Conservation (phyloP, 352 stramenopile genomes). For the Peronospora belbahrii region DNA sequence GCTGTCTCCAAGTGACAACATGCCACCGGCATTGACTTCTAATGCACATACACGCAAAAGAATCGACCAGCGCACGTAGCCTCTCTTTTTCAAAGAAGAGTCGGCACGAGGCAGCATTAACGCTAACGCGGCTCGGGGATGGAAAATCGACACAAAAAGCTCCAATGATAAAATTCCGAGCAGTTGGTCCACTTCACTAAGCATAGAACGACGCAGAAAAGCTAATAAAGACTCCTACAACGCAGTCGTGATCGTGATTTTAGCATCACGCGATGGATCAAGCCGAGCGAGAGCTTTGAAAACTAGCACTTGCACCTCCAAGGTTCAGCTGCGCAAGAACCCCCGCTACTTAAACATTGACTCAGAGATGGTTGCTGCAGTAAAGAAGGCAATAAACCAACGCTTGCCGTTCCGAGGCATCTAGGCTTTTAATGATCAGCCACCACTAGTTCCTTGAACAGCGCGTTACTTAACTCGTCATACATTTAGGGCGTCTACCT, state of each 20-base stretch:
- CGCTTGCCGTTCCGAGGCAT: conserved; percentile 24
- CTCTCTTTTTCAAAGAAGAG: conserved; percentile 48
- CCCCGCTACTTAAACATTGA: conserved; percentile 10
- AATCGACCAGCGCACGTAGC: conserved; percentile 41
- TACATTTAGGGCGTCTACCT: conserved; percentile 73
- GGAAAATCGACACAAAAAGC: conserved; percentile 48
- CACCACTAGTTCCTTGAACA: conserved; percentile 49
- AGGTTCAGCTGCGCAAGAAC: conserved; percentile 43
- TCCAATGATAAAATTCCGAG: conserved; percentile 68
- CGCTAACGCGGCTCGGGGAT: conserved; percentile 32
- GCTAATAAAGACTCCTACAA: conserved; percentile 56
- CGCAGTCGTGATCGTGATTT: conserved; percentile 45
- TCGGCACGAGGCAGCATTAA: conserved; percentile 51
- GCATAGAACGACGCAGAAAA: conserved; percentile 52
- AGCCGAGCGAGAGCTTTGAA: conserved; percentile 62
- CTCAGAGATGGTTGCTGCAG: conserved; percentile 10
- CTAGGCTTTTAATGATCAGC: conserved; percentile 47
- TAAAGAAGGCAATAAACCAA: conserved; percentile 10
- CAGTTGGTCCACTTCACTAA: conserved; percentile 69
- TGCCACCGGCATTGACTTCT: conserved; percentile 52
- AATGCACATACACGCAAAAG: conserved; percentile 57
- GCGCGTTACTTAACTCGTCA: conserved; percentile 45
- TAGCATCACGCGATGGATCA: conserved; percentile 42
- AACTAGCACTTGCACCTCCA: conserved; percentile 74
- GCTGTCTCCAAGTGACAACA: conserved; percentile 61